Base-by-base conservation (phyloP, 163 green algal genomes). In the Scenedesmus sp. region DNA sequence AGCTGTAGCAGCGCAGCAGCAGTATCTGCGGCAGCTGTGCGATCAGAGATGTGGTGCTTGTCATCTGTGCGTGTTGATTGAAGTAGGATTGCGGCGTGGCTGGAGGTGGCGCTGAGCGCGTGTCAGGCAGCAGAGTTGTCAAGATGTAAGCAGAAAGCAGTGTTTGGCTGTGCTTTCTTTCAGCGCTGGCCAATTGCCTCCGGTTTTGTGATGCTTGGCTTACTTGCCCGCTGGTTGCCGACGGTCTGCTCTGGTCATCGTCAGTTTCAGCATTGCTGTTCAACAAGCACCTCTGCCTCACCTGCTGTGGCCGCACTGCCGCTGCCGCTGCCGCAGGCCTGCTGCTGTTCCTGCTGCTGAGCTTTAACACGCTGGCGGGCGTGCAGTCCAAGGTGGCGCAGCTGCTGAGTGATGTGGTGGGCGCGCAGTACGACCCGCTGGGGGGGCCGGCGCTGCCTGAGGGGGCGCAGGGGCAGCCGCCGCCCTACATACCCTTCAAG, bases 351-450 rank as follows among this genome's bases (percentile, higher is more conserved):
- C 7, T 87, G 60, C 55, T 90, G 54, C 56, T 93, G 55, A 83
- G 70, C 84, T 34, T 93, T 56, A 87, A 81, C 70, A 93, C 74
- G 23, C n/a, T 93, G 70, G 90, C 90, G 10, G 90, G 90, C 60
- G 82, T 93, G 57, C 73, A 90, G 57, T 55, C 66, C 83, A 90
- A 90, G 84, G 64, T 93, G 15, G 83, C n/a, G 16, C 82, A 89
- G 70, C 74, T 93, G 7, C n/a, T 93, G 54, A 67, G 60, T 18
- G 90, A 93, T 13, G 90, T 93, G 10, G 90, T 90, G 23, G 90
- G 89, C 46, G 56, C 62, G 18, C 66, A 84, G 20, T 88, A 60
- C 59, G 89, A 92, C 89, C 81, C 81, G 2, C 55, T 88, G 1
- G 3, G n/a, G 60, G 59, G 77, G 23, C 88, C 77, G 82, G 8